Conservation (phyloP, 805 yeast species). For the Spathaspora arborariae region DNA sequence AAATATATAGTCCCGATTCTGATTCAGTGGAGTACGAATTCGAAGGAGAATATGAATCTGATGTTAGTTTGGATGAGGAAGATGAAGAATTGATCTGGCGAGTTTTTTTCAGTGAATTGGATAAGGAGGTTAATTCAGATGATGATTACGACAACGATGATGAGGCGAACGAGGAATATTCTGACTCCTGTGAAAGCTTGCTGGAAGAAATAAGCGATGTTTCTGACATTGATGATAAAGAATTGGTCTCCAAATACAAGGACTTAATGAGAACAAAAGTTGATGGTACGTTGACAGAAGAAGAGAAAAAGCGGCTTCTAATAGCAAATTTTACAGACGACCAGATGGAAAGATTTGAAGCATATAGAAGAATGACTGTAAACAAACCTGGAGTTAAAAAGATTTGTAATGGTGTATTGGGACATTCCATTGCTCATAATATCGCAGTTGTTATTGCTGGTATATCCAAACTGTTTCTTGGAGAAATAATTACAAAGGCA, state of each 20-base stretch:
- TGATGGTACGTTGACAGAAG: constrained; percentile 33
- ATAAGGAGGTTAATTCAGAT: constrained; percentile 8
- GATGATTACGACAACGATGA: constrained; percentile 6
- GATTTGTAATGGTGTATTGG: constrained; percentile 71
- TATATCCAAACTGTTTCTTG: constrained; percentile 82
- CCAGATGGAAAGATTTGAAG: constrained; percentile 85
- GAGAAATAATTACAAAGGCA: constrained; percentile 83
- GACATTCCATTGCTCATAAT: constrained; percentile 75
- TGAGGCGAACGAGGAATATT: constrained; percentile 4
- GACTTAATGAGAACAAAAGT: constrained; percentile 29
- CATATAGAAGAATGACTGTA: constrained; percentile 67
- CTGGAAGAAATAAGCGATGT: constrained; percentile 24
- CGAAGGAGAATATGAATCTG: constrained; percentile 12
- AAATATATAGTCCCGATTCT: neutral
- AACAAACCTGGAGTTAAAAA: constrained; percentile 72
- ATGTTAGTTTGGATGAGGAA: constrained; percentile 41
- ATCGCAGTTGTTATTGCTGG: constrained; percentile 82
- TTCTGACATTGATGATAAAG: constrained; percentile 32
- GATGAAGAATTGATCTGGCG: constrained; percentile 44
- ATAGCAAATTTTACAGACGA: constrained; percentile 72
- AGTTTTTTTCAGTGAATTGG: constrained; percentile 32
- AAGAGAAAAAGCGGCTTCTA: constrained; percentile 58
- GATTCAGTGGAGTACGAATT: neutral
- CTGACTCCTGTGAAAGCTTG: constrained; percentile 15
- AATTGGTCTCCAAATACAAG: constrained; percentile 27